A percentile compares a stretch with the other conserved stretches of the same genome.
phyloP scores from a whole-genome alignment of 306 rosid genomes.

The Trifolium subterraneum region DNA sequence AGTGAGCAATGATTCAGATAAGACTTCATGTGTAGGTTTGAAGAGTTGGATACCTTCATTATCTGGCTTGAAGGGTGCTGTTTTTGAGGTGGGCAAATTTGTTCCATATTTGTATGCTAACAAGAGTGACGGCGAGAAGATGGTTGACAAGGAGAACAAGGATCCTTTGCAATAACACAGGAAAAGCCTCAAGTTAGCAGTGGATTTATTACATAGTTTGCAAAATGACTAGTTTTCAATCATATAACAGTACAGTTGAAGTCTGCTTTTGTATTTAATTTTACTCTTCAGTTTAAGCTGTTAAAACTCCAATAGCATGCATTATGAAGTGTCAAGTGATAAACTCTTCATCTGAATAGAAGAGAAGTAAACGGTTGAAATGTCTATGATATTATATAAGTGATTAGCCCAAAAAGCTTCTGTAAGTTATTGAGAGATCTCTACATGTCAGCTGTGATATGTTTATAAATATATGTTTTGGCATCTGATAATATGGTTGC shows the following conservation, averaged over 20 bases:
- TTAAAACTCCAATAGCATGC: neutral
- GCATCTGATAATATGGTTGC: no score
- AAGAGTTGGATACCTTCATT: constrained; percentile 62
- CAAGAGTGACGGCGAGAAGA: constrained; percentile 63
- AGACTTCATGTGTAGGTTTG: constrained; percentile 40
- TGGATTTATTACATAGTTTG: neutral
- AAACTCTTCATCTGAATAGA: neutral
- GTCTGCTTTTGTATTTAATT: no score
- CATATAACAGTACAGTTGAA: neutral
- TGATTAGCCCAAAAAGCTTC: no score
- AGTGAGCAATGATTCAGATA: constrained; percentile 44
- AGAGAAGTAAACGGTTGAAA: neutral
- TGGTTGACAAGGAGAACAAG: constrained; percentile 56
- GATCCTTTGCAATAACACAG: constrained; percentile 44
- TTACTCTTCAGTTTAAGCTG: neutral
- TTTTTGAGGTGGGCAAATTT: constrained; percentile 63
- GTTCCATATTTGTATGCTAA: constrained; percentile 73
- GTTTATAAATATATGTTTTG: no score
- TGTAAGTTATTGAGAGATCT: no score
- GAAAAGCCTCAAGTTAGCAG: constrained; percentile 36
- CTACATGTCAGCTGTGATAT: no score
- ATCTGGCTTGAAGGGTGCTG: constrained; percentile 50
- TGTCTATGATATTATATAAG: neutral
- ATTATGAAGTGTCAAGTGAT: neutral
- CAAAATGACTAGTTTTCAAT: neutral